Evolutionary conservation across 768 basidiomycete genomes (phyloP), one percentile per base, ranked within the genome.

Genomic region (Russula emetica): DNA sequence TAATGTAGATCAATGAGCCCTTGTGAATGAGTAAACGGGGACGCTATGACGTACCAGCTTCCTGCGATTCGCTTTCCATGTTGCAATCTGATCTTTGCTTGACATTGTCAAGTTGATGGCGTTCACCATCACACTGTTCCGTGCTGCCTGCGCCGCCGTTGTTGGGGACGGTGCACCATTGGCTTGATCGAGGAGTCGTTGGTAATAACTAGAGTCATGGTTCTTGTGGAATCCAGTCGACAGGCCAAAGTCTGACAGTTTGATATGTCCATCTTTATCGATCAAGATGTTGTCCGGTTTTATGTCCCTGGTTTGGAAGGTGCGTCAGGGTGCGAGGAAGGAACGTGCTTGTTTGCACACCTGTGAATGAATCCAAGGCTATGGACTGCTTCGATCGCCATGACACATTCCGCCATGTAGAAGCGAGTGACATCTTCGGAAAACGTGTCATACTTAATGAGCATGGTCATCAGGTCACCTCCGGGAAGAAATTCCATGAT

Each of bases 401-500:
- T 81, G 55, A 96, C 90, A 76, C 94, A 98, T 77, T 99, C 89
- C n/a, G 97, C 97, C 72, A 99, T 93, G 76, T 99, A 98, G 75
- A 98, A 98, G 58, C 96, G 84, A 61, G 94, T 94, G 16, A 98
- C 96, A 70, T 98, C 97, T 76, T 98, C 96, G 0, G 92, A 92
- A 76, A 98, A 98, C 0, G 95, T 97, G 73, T 98, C 97, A 76
- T 98, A 98, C 76, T 98, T 98, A 81, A 98, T 98, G 62, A 98
- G 81, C 96, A 98, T 98, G 5, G 95, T 97, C 97, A 99, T 98
- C 66, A 98, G 80, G 74, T 99, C 97, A 36, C 97, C 97, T 52
- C 97, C 97, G 60, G 96, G 95, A 52, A 99, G 80, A 76, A 96
- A 99, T 77, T 98, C 97, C 97, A 98, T 98, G 78, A 98, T 90